Conservation (phyloP, 257 asterid genomes). For the Sherardia arvensis region DNA sequence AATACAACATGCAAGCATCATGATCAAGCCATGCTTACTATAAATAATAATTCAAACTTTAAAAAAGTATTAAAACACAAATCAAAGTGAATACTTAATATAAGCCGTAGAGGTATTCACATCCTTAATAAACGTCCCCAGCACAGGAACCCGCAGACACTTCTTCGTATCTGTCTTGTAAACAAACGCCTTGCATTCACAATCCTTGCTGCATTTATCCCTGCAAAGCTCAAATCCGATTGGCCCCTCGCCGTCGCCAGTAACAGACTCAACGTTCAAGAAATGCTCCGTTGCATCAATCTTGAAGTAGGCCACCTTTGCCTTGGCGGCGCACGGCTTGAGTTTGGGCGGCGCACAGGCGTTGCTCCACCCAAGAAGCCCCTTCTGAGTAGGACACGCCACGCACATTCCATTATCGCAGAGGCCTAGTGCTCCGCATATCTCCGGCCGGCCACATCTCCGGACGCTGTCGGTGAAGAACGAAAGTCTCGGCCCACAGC, state of each 20-base stretch:
- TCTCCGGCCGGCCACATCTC: conserved; percentile 15
- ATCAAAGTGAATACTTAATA: conserved; percentile 8
- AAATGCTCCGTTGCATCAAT: conserved; percentile 18
- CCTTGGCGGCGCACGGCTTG: conserved; percentile 10
- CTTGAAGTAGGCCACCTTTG: conserved; percentile 16
- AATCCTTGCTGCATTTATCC: conserved; percentile 15
- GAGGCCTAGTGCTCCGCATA: conserved; percentile 16
- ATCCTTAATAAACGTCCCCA: conserved; percentile 15
- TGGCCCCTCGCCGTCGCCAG: conserved; percentile 23
- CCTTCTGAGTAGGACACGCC: conserved; percentile 19
- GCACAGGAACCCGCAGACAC: conserved; percentile 9
- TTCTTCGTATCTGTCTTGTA: conserved; percentile 15
- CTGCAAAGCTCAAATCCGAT: conserved; percentile 8
- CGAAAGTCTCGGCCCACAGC: conserved; percentile 18
- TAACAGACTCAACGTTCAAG: conserved; percentile 1
- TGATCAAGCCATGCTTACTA: not conserved
- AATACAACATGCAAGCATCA: not conserved
- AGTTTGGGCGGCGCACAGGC: conserved; percentile 18
- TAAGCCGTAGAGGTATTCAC: conserved; percentile 11
- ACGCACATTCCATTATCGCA: conserved; percentile 18
- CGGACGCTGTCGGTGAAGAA: conserved; percentile 13
- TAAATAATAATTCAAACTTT: not conserved
- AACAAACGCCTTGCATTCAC: conserved; percentile 13
- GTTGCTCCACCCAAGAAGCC: conserved; percentile 18
- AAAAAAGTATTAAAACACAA: not conserved